Base-by-base conservation (phyloP, 2,329 filamentous ascomycete species). In the Aphanocladium album region DNA sequence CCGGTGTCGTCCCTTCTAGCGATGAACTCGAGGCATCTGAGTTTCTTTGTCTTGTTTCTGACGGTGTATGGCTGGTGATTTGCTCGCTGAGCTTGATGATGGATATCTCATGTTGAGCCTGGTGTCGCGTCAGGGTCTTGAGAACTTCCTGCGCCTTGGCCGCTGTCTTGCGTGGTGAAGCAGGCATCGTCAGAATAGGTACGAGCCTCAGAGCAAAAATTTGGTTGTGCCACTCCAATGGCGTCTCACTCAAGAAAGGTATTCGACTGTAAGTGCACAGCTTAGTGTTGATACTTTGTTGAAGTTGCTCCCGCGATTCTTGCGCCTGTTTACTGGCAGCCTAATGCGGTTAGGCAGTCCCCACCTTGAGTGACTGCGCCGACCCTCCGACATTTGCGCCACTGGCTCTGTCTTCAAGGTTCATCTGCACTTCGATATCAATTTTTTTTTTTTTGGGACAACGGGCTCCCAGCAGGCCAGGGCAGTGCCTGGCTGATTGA, bases 1-100 rank as follows among this genome's bases (percentile, higher is more conserved):
- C 84, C 0, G 93, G 91, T 11, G 87, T 90, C 19, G 86, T 84
- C 63, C 83, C 85, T 65, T 88, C 86, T 63, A 86, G 81, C 25
- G 83, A 81, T 63, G 84, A 77, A 65, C 80, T 82, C 37, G 89
- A 91, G 51, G 86, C 85, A 73, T 95, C 90, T 4, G 91, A 96
- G 35, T 81, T 86, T 64, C 89, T 81, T 62, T 83, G 82, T 63
- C 70, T 68, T 11, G 69, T 60, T 72, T 74, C 70, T 65, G 73
- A 67, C 43, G 68, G 67, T 56, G 64, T 74, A 55, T 83, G 79
- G 50, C 82, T 81, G 45, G 84, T 83, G 54, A 93, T 86, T 37
- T 89, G 87, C 69, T 92, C 89, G 71, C 88, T 89, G 68, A 95
- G 85, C 66, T 84, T 86, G 66, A 93, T 80, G 67, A 96, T 91